Conservation (phyloP, 2,329 filamentous ascomycete genomes). For the Colletotrichum liaoningense region DNA sequence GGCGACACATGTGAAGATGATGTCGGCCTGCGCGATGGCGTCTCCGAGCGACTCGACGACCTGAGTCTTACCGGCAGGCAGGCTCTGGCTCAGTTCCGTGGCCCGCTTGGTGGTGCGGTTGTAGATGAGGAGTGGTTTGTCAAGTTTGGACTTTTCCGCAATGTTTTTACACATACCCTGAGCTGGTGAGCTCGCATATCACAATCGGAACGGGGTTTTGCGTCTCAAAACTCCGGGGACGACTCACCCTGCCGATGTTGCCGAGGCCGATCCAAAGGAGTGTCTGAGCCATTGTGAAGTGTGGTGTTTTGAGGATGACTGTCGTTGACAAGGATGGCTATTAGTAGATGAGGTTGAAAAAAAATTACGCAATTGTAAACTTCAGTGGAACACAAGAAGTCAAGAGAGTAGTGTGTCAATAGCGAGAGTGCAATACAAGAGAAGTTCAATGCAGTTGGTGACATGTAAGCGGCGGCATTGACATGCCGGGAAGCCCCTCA, state of each 20-base stretch:
- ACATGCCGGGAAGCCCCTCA: background rate
- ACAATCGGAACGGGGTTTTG: slow-evolving; percentile 36
- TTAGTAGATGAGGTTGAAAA: background rate
- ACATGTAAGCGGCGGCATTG: slow-evolving; percentile 13
- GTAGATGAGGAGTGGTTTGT: slow-evolving; percentile 79
- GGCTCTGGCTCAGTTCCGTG: slow-evolving; percentile 69
- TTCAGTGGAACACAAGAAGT: too few relatives aligned
- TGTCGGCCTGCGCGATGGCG: slow-evolving; percentile 75
- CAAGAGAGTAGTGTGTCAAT: background rate
- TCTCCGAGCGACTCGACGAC: slow-evolving; percentile 74
- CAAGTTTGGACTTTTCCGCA: slow-evolving; percentile 78
- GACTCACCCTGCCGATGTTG: slow-evolving; percentile 84
- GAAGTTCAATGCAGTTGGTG: background rate
- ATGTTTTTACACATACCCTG: slow-evolving; percentile 89
- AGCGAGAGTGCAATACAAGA: background rate
- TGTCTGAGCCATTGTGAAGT: slow-evolving; percentile 63
- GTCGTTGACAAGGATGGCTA: background rate
- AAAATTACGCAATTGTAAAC: background rate
- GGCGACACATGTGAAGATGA: slow-evolving; percentile 85
- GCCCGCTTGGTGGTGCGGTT: slow-evolving; percentile 81
- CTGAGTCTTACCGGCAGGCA: slow-evolving; percentile 71
- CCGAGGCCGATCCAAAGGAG: slow-evolving; percentile 86
- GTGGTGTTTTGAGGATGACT: background rate
- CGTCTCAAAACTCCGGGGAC: background rate
- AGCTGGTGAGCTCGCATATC: slow-evolving; percentile 15